Evolutionary conservation across 2,329 filamentous ascomycete genomes (phyloP).

Genomic region (Botrytis deweyae): DNA sequence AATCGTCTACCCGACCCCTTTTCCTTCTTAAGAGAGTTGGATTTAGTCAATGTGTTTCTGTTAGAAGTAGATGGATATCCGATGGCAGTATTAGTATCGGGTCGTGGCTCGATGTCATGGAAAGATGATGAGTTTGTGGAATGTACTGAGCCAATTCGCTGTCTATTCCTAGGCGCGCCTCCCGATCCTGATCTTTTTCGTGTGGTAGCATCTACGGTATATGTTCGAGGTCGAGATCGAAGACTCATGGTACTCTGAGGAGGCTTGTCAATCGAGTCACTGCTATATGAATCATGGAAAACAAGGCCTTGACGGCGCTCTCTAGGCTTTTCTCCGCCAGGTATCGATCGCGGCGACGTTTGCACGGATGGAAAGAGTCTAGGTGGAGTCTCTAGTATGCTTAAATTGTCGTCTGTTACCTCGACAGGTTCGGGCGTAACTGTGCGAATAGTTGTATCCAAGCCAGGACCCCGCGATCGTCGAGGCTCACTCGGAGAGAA

Average conservation of each 20-base stretch:
- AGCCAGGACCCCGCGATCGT: constrained; percentile 34
- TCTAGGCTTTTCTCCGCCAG: constrained; percentile 43
- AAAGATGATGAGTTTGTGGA: constrained; percentile 57
- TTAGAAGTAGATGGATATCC: constrained; percentile 38
- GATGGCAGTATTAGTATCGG: constrained; percentile 44
- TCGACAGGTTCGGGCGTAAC: constrained; percentile 61
- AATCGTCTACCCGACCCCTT: constrained; percentile 45
- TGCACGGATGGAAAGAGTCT: constrained; percentile 42
- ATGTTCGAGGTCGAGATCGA: constrained; percentile 48
- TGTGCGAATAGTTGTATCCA: constrained; percentile 55
- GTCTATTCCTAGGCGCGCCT: constrained; percentile 50
- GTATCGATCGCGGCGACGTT: constrained; percentile 50
- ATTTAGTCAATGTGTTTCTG: constrained; percentile 38
- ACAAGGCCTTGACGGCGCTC: constrained; percentile 57
- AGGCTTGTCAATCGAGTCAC: constrained; percentile 30
- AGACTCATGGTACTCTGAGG: constrained; percentile 31
- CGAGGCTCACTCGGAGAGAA: constrained; percentile 29
- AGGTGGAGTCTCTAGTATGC: constrained; percentile 21
- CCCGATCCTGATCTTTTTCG: constrained; percentile 41
- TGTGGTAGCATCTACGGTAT: constrained; percentile 48
- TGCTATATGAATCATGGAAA: constrained; percentile 58
- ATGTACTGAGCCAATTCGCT: constrained; percentile 69
- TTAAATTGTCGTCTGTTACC: constrained; percentile 31
- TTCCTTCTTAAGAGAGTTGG: constrained; percentile 44
- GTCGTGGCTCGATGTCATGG: constrained; percentile 47